phyloP scores from a whole-genome alignment of 2,329 filamentous ascomycete genomes.

The Stachybotrys elegans region DNA sequence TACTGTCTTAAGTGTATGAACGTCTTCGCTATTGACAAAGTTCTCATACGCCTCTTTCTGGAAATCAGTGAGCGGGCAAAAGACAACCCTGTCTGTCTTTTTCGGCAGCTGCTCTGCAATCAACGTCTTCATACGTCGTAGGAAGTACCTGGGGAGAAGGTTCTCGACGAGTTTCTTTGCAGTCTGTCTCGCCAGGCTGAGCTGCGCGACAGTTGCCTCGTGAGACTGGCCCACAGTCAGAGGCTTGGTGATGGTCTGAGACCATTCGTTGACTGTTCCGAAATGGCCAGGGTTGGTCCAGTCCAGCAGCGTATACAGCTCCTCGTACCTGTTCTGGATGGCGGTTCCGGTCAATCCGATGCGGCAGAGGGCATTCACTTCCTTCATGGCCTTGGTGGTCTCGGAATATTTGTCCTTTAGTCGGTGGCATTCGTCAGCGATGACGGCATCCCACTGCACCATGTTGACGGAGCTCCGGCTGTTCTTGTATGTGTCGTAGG shows the following conservation, averaged over 20 bases:
- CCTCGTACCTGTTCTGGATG: conserved; percentile 97
- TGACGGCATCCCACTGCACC: conserved; percentile 86
- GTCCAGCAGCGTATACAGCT: conserved; percentile 92
- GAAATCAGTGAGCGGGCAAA: conserved; percentile 80
- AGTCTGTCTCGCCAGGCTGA: conserved; percentile 74
- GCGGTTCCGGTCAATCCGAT: conserved; percentile 93
- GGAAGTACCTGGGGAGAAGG: conserved; percentile 81
- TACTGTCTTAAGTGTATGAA: conserved; percentile 63
- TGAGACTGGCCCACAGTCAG: conserved; percentile 87
- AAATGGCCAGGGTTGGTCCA: conserved; percentile 86
- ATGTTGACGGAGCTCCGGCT: conserved; percentile 70
- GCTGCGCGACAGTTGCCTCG: conserved; percentile 77
- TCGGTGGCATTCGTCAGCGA: conserved; percentile 89
- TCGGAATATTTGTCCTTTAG: conserved; percentile 77
- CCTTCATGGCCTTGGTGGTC: conserved; percentile 80
- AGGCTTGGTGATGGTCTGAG: conserved; percentile 68
- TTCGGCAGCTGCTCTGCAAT: conserved; percentile 91
- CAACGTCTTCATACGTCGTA: conserved; percentile 86
- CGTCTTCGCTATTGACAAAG: conserved; percentile 64
- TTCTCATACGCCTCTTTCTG: conserved; percentile 81
- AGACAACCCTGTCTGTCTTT: conserved; percentile 91
- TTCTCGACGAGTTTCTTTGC: conserved; percentile 83
- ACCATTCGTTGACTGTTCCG: conserved; percentile 67
- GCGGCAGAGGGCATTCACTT: conserved; percentile 84
- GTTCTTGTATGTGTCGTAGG: conserved; percentile 85